Evolutionary conservation across 306 rosid genomes (phyloP).

Genomic region (Luffa acutangula): DNA sequence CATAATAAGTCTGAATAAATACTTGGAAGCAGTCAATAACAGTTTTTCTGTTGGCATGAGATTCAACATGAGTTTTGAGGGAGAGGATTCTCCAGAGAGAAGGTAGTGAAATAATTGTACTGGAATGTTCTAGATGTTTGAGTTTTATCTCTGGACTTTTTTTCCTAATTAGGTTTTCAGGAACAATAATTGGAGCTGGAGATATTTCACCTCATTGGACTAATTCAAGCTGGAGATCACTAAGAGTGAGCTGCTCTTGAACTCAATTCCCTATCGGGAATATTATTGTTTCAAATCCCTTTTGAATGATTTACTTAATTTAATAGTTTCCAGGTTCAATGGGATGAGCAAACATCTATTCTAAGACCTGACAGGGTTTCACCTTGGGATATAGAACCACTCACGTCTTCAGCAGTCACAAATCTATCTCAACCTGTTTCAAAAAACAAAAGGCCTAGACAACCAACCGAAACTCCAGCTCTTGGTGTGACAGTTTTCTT

Average conservation of each 20-base stretch:
- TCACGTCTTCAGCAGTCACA: conserved; percentile 3
- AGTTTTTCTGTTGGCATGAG: conserved; percentile 66
- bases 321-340: conserved; percentile 59
- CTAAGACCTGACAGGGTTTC: conserved; percentile 86
- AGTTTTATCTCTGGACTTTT: conserved; percentile 10
- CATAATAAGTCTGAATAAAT: conserved; percentile 59
- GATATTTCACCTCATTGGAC: conserved; percentile 74
- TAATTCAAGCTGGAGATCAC: conserved; percentile 72
- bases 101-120: conserved; percentile 36
- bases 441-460: conserved; percentile 81
- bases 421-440: conserved; percentile 39
- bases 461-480: conserved; percentile 38
- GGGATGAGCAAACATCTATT: conserved; percentile 86
- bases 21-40: conserved; percentile 42
- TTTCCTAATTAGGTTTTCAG: conserved; percentile 56
- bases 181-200: conserved; percentile 72
- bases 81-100: conserved; percentile 84
- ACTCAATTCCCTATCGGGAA: neutral
- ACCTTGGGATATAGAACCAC: conserved; percentile 87
- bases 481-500: conserved; percentile 35
- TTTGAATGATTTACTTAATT: neutral
- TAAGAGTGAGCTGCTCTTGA: conserved; percentile 44
- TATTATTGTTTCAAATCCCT: neutral
- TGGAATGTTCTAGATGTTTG: neutral
- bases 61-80: conserved; percentile 79